Base-by-base conservation (phyloP, 2,329 filamentous ascomycete species). In the Rutstroemia sp. region DNA sequence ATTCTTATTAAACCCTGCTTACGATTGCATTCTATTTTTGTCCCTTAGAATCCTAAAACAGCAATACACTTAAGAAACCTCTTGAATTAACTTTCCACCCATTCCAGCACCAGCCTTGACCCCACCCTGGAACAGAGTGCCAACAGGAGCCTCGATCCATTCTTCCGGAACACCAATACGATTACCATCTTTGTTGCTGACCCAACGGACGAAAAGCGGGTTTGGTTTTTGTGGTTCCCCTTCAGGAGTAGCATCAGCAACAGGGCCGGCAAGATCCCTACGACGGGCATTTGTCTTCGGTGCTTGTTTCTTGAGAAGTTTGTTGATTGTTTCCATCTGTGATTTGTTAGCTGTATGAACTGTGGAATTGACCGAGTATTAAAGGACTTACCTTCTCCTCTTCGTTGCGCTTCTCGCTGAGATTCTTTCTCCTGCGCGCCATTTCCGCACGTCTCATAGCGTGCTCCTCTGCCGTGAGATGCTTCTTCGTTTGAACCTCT, bases 311-410 rank as follows among this genome's bases (percentile, higher is more conserved):
- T 91, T 91, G 52, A 94, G 82, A 2, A 94, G 82, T 66, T 92
- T 91, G 76, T 94, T 92, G 79, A 94, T 92, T 0, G 89, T 94
- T 76, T 92, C 89, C 81, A 90, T 89, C 88, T 92, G 9, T 36
- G 10, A 21, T 38, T 10, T 36, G 38, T 55, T 9, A 51, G 45
- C 5, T 23, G 5, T 46, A 6, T 10, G 42, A 42, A 19, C 16
- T 42, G 30, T 42, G 3, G n/a, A 17, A 9, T 21, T 12, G 34
- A 48, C 6, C 3, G 12, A 2, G 4, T n/a, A 25, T 19, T 5
- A 5, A 6, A 17, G 39, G 27, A 47, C 68, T 27, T 67, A 84
- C 82, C 78, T 89, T 89, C 70, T 89, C 86, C 72, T 89, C 86
- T 65, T 89, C 86, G 55, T 88, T 87, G n/a, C 86, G 79, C 73